Percentiles rank a stretch among this genome's conserved stretches.
Evolutionary conservation across 179 eudicot species (phyloP).

Genomic region (Spinacia oleracea): DNA sequence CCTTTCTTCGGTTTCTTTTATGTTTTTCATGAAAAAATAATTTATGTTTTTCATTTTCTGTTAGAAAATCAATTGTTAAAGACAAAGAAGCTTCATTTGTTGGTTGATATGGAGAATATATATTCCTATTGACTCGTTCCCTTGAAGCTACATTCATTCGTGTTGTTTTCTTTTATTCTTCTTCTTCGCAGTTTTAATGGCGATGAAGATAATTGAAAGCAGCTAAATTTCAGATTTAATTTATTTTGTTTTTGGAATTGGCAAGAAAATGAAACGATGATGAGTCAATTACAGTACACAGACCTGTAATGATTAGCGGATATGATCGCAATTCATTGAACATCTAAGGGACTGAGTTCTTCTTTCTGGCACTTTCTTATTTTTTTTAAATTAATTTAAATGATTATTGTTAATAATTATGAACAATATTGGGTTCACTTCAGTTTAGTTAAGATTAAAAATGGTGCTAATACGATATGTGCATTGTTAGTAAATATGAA

Average conservation of each 20-base stretch:
- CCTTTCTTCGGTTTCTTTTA: neutral
- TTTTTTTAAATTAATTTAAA: neutral
- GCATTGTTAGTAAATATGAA: slow-evolving; percentile 4
- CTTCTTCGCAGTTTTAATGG: slow-evolving; percentile 1
- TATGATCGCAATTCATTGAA: slow-evolving; percentile 79
- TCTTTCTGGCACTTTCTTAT: neutral
- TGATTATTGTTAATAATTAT: too few relatives aligned
- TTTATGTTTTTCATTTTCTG: too few relatives aligned
- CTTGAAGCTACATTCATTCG: slow-evolving; percentile 67
- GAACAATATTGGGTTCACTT: neutral
- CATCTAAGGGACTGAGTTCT: slow-evolving; percentile 90
- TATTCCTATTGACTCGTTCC: slow-evolving; percentile 80
- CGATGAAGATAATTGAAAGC: neutral
- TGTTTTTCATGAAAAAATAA: neutral
- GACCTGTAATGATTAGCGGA: slow-evolving; percentile 95
- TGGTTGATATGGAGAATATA: slow-evolving; percentile 55
- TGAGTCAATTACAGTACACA: slow-evolving; percentile 48
- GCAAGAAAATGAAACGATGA: slow-evolving; percentile 38
- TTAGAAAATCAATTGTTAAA: too few relatives aligned
- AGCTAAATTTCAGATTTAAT: neutral
- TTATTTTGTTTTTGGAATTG: neutral
- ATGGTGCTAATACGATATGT: neutral
- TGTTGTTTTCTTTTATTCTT: slow-evolving; percentile 40
- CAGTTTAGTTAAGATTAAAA: neutral
- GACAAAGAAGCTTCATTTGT: slow-evolving; percentile 54